Conservation (phyloP, 2,329 filamentous ascomycete genomes). For the Cordyceps cateniannulata region DNA sequence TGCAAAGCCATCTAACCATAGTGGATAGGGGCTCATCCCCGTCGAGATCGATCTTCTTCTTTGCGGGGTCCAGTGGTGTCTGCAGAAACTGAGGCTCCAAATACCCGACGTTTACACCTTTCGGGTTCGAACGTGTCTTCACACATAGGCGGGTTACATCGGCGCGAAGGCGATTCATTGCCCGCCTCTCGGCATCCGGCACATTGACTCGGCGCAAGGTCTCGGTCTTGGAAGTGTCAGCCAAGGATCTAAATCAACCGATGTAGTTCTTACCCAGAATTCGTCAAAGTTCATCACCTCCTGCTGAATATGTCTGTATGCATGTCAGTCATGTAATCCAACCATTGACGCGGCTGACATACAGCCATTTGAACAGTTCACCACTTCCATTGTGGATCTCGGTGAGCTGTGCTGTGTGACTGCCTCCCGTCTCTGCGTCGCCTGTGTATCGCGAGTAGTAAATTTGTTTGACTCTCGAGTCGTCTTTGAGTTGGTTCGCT, state of each 20-base stretch:
- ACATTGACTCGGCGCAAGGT: conserved; percentile 27
- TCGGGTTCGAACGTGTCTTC: conserved; percentile 31
- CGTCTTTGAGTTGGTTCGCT: conserved; percentile 7
- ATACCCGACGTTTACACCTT: conserved; percentile 32
- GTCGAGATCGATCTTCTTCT: conserved; percentile 16
- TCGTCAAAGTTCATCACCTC: conserved; percentile 36
- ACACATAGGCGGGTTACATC: conserved; percentile 31
- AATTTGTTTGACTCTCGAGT: conserved; percentile 21
- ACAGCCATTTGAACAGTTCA: conserved; percentile 38
- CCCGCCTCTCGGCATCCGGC: conserved; percentile 27
- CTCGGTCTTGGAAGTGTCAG: conserved; percentile 23
- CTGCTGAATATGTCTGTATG: conserved; percentile 30
- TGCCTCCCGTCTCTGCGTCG: conserved; percentile 29
- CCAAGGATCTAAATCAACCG: rapidly evolving
- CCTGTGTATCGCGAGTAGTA: conserved; percentile 33
- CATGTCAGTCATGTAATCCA: conserved; percentile 14
- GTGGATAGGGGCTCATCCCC: conserved; percentile 12
- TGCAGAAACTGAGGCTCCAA: conserved; percentile 36
- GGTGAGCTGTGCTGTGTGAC: conserved; percentile 29
- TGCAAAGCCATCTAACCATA: conserved; percentile 34
- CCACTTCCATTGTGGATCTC: conserved; percentile 27
- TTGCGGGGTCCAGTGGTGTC: conserved; percentile 24
- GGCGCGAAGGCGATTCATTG: conserved; percentile 29
- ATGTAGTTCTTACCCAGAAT: conserved; percentile 27
- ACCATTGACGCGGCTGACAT: conserved; percentile 3